Percentiles rank a stretch among this genome's conserved stretches.
phyloP scores from a whole-genome alignment of 768 basidiomycete genomes.

The Leccinum variicolor region DNA sequence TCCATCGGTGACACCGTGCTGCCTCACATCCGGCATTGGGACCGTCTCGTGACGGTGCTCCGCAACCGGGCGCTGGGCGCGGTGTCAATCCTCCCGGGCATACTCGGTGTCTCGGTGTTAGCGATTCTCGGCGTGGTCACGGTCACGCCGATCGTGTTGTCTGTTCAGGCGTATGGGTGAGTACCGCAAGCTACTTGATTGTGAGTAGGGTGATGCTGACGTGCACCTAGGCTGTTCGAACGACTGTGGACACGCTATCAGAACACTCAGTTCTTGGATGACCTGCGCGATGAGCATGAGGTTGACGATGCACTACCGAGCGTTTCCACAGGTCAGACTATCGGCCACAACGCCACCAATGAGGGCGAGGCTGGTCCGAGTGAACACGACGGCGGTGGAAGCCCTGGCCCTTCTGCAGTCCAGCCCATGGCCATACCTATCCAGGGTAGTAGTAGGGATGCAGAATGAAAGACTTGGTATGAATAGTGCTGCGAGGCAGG shows the following conservation, averaged over 20 bases:
- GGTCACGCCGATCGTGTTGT: slow-evolving; percentile 7
- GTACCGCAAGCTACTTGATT: not conserved
- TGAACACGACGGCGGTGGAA: not conserved
- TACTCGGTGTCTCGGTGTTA: slow-evolving; percentile 19
- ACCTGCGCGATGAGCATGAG: not conserved
- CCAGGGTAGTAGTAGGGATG: not conserved
- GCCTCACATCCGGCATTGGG: not conserved
- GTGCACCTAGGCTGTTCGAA: not conserved
- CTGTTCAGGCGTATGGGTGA: slow-evolving; percentile 5
- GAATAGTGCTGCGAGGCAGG: not conserved
- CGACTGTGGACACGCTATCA: not conserved
- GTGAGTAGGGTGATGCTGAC: not conserved
- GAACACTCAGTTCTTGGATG: slow-evolving; percentile 3
- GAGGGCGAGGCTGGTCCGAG: not conserved
- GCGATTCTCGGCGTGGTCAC: slow-evolving; percentile 11
- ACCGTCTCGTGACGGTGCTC: not conserved
- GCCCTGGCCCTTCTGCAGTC: not conserved
- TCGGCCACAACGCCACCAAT: not conserved
- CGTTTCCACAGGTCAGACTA: not conserved
- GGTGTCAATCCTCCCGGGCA: slow-evolving; percentile 9
- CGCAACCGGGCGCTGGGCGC: not conserved
- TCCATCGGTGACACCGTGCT: not conserved
- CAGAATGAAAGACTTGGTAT: not conserved
- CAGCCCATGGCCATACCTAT: not conserved
- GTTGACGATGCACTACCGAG: too few species aligned